phyloP scores from a whole-genome alignment of 495 filamentous ascomycete genomes.

The Lasiosphaeris hirsuta region DNA sequence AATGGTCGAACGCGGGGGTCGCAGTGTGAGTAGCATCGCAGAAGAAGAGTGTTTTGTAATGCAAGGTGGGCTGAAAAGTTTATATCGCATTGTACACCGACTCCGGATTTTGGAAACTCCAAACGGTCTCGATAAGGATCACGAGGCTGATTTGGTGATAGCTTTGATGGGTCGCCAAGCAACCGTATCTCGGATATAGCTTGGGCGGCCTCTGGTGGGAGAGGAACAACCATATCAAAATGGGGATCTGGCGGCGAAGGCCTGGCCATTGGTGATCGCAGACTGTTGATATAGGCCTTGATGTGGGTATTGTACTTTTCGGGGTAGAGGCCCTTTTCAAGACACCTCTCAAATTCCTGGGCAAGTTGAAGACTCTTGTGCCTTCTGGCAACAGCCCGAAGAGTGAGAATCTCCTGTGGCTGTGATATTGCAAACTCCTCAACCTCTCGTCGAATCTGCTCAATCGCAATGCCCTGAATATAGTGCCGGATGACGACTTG shows the following conservation, averaged over 20 bases:
- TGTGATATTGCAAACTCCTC: constrained; percentile 28
- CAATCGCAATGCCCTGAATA: constrained; percentile 41
- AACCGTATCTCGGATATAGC: constrained; percentile 33
- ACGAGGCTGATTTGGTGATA: constrained; percentile 47
- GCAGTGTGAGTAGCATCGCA: constrained; percentile 71
- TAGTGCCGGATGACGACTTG: constrained; percentile 37
- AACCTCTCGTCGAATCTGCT: constrained; percentile 35
- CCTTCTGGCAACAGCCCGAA: constrained; percentile 35
- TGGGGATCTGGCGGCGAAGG: not conserved
- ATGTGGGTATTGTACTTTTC: constrained; percentile 29
- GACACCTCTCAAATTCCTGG: constrained; percentile 44
- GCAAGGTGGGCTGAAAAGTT: constrained; percentile 78
- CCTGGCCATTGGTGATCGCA: constrained; percentile 19
- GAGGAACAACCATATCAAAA: constrained; percentile 26
- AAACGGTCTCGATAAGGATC: constrained; percentile 54
- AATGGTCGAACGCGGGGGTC: constrained; percentile 70
- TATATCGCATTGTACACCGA: constrained; percentile 78
- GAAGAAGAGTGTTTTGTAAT: constrained; percentile 72
- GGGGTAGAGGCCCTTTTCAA: constrained; percentile 39
- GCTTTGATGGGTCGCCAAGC: constrained; percentile 39
- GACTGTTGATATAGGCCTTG: constrained; percentile 38
- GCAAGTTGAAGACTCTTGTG: constrained; percentile 49
- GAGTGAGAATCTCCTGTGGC: constrained; percentile 6
- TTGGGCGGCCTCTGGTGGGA: constrained; percentile 13
- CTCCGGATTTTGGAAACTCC: constrained; percentile 65